Evolutionary conservation across 306 rosid genomes (phyloP), one percentile per base, ranked within the genome.

Genomic region (Prunus davidiana): DNA sequence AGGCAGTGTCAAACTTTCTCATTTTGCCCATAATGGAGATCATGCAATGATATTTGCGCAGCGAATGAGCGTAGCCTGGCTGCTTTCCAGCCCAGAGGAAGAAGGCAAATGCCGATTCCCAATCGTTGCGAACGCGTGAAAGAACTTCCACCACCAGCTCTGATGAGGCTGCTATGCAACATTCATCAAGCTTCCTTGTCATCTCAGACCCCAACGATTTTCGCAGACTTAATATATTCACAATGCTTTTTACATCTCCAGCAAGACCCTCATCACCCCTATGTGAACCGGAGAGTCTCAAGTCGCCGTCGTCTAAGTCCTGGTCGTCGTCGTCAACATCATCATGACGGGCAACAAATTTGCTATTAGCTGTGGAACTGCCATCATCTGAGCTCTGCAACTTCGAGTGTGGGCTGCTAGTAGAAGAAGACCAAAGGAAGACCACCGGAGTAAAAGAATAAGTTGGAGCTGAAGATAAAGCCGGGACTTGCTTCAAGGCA

Each of bases 1-100:
- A 94, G 47, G 97, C 96, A 30, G 97, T 91, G 75, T 87, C 97
- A 80, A 94, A 94, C 86, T 84, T 91, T 74, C 93, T 86, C 96
- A 88, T 90, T 76, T 91, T 94, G 22, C 86, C 97, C n/a, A 93
- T 90, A 79, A 93, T 82, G 5, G 89, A 84, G 72, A 93, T 88
- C 90, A 91, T 94, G 3, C 90, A 86, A 85, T 94, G 96, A 80
- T 91, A 94, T 71, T 91, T 96, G 0, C 88, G 90, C 77, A 84
- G 56, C 0, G 91, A 85, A 80, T 86, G 94, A 58, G 86, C 62
- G 77, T 91, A 93, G 67, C 82, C 90, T 77, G 82, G 91, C 82
- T 82, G 94, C 89, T 86, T 89, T 27, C 93, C 93, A 16, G 96
- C 95, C 97, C 96, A 94, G 68, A 86, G 73, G 82, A 94, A 94